These are phyloP conservation scores for Ophiocytium majus DNA, from an alignment of 352 stramenopile species.

Conservation along the genomic window DNA sequence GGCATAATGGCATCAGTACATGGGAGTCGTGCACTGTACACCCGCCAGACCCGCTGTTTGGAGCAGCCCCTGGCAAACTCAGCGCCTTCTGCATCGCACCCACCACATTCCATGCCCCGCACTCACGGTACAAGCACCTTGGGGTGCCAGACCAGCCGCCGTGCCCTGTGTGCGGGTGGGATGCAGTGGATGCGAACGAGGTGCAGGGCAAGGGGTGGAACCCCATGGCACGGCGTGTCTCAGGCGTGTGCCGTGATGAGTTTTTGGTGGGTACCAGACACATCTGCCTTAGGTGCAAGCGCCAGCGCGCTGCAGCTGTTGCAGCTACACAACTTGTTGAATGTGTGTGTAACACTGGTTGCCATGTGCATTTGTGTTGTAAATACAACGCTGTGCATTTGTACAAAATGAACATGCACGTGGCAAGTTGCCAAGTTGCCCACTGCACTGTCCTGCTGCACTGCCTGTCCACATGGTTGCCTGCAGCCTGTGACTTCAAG, in stretches of 20 bases:
- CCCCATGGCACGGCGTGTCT: constrained; percentile 20
- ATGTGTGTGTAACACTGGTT: too few species aligned
- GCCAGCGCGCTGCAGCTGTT: not conserved
- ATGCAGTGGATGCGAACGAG: constrained; percentile 18
- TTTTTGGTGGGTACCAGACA: constrained; percentile 35
- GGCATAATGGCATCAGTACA: not conserved
- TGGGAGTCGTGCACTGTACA: not conserved
- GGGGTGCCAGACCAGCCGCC: constrained; percentile 27
- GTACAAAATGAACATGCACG: too few species aligned
- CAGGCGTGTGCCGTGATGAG: constrained; percentile 17
- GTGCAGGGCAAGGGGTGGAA: constrained; percentile 27
- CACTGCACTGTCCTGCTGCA: too few species aligned
- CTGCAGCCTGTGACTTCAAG: too few species aligned
- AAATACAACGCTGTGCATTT: too few species aligned
- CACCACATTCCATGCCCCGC: not conserved
- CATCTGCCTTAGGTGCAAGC: not conserved
- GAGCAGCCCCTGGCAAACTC: not conserved
- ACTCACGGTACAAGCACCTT: not conserved
- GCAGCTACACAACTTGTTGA: too few species aligned
- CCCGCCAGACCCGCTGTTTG: not conserved
- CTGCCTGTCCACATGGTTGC: too few species aligned
- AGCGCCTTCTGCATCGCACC: not conserved
- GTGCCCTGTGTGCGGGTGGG: constrained; percentile 17
- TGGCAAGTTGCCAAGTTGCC: too few species aligned
- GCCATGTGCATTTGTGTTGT: too few species aligned